A percentile compares a stretch with the other conserved stretches of the same genome.
Evolutionary conservation across 495 filamentous ascomycete species (phyloP).

Genomic region (Margaritispora aquatica): DNA sequence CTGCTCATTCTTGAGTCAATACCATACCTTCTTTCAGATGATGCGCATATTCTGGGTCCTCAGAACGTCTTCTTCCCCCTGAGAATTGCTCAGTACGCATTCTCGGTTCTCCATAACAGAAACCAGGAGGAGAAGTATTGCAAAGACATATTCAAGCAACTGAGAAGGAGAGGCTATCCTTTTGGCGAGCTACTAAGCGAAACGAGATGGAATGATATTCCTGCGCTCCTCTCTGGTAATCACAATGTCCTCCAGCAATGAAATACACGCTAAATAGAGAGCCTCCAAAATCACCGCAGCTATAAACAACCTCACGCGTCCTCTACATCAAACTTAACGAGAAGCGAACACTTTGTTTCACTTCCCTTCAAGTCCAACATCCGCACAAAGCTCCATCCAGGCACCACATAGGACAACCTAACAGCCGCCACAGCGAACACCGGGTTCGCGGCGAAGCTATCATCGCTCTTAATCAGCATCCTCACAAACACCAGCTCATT

Average conservation of each 20-base stretch:
- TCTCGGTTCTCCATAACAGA: neutral
- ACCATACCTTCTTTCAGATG: neutral
- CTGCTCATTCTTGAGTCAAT: neutral
- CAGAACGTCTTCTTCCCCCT: neutral
- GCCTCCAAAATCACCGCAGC: neutral
- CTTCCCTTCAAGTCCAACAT: constrained; percentile 46
- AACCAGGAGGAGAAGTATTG: neutral
- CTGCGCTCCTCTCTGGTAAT: neutral
- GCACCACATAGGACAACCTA: constrained; percentile 37
- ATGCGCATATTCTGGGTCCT: neutral
- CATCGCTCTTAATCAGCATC: constrained; percentile 47
- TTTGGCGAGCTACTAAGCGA: neutral
- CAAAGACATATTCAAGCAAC: neutral
- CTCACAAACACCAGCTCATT: constrained; percentile 47
- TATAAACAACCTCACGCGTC: constrained; percentile 21
- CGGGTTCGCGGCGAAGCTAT: constrained; percentile 42
- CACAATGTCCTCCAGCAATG: neutral
- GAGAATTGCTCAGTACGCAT: neutral
- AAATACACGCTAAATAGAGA: neutral
- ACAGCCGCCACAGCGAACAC: constrained; percentile 41
- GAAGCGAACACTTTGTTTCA: constrained; percentile 43
- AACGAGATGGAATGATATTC: neutral
- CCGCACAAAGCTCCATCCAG: constrained; percentile 46
- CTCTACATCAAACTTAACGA: constrained; percentile 43
- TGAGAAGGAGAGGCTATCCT: neutral